Base-by-base conservation (phyloP, 495 filamentous ascomycete genomes). In the Pseudevernia furfuracea region DNA sequence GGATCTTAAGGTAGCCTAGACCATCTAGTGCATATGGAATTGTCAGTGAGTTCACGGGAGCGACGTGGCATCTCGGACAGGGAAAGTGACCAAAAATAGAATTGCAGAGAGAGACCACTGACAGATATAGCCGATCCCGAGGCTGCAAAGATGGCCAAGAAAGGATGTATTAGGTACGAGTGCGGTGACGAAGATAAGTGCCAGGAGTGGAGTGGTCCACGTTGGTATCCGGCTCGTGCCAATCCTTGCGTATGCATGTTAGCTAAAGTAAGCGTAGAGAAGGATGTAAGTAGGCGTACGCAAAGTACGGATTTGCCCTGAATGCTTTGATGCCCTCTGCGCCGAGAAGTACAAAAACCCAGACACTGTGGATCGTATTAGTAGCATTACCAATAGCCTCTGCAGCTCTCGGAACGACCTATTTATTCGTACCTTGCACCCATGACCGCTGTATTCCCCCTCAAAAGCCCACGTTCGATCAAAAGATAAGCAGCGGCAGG, bases 331-430 rank as follows among this genome's bases (percentile, higher is more conserved):
- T 86, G 14, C 90, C 85, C 75, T 97, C 94, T 38, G 85, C 82
- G 56, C 85, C 88, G 52, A 97, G 78, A 57, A 98, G 80, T 30
- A 96, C 82, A 71, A 97, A 97, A 3, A 92, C 88, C 89, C 93
- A 94, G 37, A 96, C 84, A 77, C 92, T 92, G 49, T 25, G 15
- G n/a, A 39, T n/a, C 0, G n/a, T 32, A 9, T 62, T 41, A 62
- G 37, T 43, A 39, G 11, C 15, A 43, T 32, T 19, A 15, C 11
- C 15, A 3, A 14, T 43, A 38, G 6, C 5, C 48, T 25, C 12
- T 30, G 1, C 49, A 17, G 14, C 12, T 32, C 12, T 43, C 8
- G 15, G 3, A 34, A 8, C 34, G 17, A 49, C 46, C 0, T 30
- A 8, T 61, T 38, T 66, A 2, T n/a, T 69, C 81, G 69, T 77